Evolutionary conservation across 176 grass and related monocot genomes (phyloP).

Genomic region (Saccharum officinarum): DNA sequence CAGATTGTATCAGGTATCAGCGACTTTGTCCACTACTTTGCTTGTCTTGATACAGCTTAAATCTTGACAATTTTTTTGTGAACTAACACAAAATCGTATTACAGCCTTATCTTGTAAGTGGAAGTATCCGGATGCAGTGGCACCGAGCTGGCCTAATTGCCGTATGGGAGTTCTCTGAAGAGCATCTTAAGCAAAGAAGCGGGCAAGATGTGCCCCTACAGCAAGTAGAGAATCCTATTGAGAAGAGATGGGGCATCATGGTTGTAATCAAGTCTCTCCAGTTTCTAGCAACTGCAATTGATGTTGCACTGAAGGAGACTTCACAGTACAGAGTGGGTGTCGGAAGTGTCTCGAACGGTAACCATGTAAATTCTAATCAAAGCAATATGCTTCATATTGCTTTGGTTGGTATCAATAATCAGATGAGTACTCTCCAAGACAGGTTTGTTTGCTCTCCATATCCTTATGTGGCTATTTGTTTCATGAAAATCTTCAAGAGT

Average conservation of each 20-base stretch:
- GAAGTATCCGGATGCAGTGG: conserved; percentile 93
- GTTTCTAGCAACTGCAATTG: conserved; percentile 70
- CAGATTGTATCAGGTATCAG: conserved; percentile 89
- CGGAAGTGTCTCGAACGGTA: conserved; percentile 41
- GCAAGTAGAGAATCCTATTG: conserved; percentile 56
- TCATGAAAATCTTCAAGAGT: conserved; percentile 13
- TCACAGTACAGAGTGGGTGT: conserved; percentile 35
- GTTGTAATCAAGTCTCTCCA: conserved; percentile 97
- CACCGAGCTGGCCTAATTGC: conserved; percentile 88
- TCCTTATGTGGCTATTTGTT: conserved; percentile 32
- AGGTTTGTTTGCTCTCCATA: conserved; percentile 54
- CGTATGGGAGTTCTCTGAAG: conserved; percentile 91
- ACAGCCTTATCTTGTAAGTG: conserved; percentile 88
- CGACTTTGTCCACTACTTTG: conserved; percentile 18
- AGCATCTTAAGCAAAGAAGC: conserved; percentile 78
- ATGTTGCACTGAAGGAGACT: conserved; percentile 80
- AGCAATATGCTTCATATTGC: conserved; percentile 96
- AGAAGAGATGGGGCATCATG: conserved; percentile 89
- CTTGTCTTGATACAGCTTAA: conserved; percentile 13
- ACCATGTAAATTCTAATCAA: conserved; percentile 41
- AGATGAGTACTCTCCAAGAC: conserved; percentile 97
- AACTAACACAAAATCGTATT: conserved; percentile 33
- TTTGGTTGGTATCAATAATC: conserved; percentile 98
- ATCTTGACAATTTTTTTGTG: conserved; percentile 14
- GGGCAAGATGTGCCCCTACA: conserved; percentile 30